A percentile compares a stretch with the other conserved stretches of the same genome.
These are phyloP conservation scores for Geotrichum restrictum DNA, from an alignment of 1,139 yeast species.

Conservation along the genomic window DNA sequence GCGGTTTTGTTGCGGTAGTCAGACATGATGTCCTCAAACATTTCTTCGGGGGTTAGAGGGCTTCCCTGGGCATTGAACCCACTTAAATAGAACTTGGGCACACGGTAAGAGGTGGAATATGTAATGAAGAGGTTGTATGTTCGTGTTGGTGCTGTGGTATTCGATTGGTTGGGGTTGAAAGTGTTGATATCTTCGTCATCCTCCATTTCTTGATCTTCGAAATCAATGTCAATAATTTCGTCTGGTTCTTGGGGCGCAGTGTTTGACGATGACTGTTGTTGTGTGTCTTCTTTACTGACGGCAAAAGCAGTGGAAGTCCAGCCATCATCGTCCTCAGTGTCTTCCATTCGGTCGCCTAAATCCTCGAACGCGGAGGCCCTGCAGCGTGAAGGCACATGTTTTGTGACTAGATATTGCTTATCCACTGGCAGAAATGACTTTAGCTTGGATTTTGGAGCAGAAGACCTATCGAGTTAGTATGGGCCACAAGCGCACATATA, in stretches of 20 bases:
- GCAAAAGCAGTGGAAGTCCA: constrained; percentile 42
- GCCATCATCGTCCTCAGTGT: constrained; percentile 51
- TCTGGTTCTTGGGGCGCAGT: constrained; percentile 17
- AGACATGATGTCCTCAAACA: constrained; percentile 90
- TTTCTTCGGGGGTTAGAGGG: constrained; percentile 79
- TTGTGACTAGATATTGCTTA: constrained; percentile 81
- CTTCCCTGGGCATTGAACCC: constrained; percentile 83
- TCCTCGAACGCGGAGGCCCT: constrained; percentile 63
- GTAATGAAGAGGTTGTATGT: constrained; percentile 85
- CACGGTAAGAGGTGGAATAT: constrained; percentile 91
- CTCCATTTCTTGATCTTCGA: constrained; percentile 35
- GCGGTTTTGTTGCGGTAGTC: constrained; percentile 96
- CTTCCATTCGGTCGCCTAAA: constrained; percentile 39
- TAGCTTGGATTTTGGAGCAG: constrained; percentile 56
- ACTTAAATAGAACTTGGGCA: constrained; percentile 87
- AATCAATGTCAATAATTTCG: constrained; percentile 35
- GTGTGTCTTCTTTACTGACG: constrained; percentile 3
- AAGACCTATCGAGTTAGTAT: constrained; percentile 33
- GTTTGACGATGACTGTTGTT: not conserved
- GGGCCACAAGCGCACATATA: not conserved
- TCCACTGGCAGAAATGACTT: constrained; percentile 77
- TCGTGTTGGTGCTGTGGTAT: constrained; percentile 47
- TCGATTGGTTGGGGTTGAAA: constrained; percentile 25
- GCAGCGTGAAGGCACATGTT: constrained; percentile 80
- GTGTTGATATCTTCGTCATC: constrained; percentile 30